phyloP scores from a whole-genome alignment of 345 rosid species.

The Eucalyptus sideroxylon region DNA sequence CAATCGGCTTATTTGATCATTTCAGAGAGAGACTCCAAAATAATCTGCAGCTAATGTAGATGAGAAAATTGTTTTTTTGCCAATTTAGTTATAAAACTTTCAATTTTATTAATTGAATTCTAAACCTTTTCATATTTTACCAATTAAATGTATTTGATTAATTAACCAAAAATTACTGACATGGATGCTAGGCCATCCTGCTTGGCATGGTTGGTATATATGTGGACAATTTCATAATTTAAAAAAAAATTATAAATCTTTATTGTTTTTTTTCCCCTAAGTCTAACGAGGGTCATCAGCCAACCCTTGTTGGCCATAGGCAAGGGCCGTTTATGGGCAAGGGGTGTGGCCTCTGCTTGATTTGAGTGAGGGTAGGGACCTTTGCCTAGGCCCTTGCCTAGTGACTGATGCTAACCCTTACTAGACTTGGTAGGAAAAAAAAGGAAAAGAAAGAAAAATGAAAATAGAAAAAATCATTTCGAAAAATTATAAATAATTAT shows the following conservation, averaged over 20 bases:
- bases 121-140: too few species aligned
- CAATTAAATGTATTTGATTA: too few species aligned
- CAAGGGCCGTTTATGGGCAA: not conserved
- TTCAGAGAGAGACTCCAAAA: not conserved
- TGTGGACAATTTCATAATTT: not conserved
- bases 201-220: fast-evolving
- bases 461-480: too few species aligned
- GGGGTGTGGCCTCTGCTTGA: not conserved
- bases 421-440: not conserved
- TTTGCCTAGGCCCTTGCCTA: not conserved
- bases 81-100: too few species aligned
- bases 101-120: too few species aligned
- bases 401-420: fast-evolving
- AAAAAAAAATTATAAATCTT: too few species aligned
- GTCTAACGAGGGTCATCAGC: fast-evolving
- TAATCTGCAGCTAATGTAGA: not conserved
- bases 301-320: not conserved
- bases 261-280: fast-evolving
- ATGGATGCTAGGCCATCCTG: fast-evolving
- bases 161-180: fast-evolving
- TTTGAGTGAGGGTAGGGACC: too few species aligned
- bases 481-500: too few species aligned
- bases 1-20: too few species aligned
- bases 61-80: too few species aligned
- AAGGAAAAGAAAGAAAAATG: not conserved